A percentile compares a stretch with the other conserved stretches of the same genome.
These are phyloP conservation scores for Dictyostelium purpureum DNA, from an alignment of 78 protist genomes.

Conservation along the genomic window DNA sequence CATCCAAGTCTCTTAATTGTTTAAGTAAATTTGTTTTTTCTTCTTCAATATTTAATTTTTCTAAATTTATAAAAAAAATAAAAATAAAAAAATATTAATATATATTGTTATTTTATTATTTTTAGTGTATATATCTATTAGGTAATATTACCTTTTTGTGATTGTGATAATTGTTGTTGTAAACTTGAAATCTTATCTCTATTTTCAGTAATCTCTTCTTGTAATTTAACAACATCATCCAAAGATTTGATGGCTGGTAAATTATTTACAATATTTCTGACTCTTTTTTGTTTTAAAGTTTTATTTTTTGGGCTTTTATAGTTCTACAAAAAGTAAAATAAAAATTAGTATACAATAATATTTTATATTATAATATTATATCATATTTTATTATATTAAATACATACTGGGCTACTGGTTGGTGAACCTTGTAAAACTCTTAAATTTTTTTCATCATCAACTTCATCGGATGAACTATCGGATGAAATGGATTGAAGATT, in stretches of 20 bases:
- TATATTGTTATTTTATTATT: background rate
- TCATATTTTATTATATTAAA: background rate
- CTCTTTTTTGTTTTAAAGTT: constrained; percentile 37
- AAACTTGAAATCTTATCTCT: constrained; percentile 45
- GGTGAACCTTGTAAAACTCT: constrained; percentile 1
- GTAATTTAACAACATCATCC: constrained; percentile 72
- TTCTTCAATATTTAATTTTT: constrained; percentile 29
- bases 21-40: background rate
- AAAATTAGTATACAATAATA: no score
- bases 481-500: background rate
- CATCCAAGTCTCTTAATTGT: constrained; percentile 27
- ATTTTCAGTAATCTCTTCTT: constrained; percentile 71
- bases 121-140: no score
- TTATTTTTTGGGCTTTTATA: constrained; percentile 23
- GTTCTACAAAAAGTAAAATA: background rate
- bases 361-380: background rate
- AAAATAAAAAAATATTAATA: background rate
- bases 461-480: background rate
- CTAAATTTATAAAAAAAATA: background rate
- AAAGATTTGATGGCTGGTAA: constrained; percentile 49
- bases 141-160: constrained; percentile 30
- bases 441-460: background rate
- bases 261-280: constrained; percentile 4
- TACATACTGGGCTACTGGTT: constrained; percentile 30
- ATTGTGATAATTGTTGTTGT: constrained; percentile 40